Conservation (phyloP, 2,329 filamentous ascomycete species). For the Ascochyta clinopodiicola region DNA sequence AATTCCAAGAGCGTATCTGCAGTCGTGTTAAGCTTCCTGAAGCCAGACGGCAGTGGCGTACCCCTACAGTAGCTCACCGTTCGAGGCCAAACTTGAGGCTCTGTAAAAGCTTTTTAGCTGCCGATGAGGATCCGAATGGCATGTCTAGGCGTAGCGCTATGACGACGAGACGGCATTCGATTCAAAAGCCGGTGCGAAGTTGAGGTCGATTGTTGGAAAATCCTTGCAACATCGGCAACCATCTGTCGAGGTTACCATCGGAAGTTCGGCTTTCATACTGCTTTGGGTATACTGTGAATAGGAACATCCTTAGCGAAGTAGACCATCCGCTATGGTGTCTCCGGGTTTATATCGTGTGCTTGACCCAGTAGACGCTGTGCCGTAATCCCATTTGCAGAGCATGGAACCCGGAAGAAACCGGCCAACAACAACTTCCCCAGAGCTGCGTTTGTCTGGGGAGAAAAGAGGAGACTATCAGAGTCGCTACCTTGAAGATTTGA, state of each 20-base stretch:
- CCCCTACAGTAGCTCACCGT: constrained; percentile 7
- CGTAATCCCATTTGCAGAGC: neutral
- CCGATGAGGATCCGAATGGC: constrained; percentile 12
- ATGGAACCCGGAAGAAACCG: constrained; percentile 12
- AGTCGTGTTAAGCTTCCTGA: constrained; percentile 12
- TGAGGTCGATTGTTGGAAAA: constrained; percentile 5
- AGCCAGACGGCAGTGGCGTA: constrained; percentile 20
- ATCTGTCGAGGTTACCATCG: constrained; percentile 8
- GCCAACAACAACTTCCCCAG: constrained; percentile 9
- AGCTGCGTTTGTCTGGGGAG: constrained; percentile 3
- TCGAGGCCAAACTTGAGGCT: constrained; percentile 6
- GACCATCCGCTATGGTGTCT: constrained; percentile 7
- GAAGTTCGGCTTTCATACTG: constrained; percentile 13
- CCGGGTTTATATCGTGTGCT: constrained; percentile 9
- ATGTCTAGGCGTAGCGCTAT: constrained; percentile 10
- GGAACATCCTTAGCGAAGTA: constrained; percentile 13
- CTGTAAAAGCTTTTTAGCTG: constrained; percentile 17
- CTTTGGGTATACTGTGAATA: constrained; percentile 7
- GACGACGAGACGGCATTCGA: constrained; percentile 12
- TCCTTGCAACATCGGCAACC: constrained; percentile 11
- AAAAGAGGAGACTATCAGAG: neutral
- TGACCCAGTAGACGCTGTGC: constrained; percentile 6
- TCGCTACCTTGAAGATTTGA: too few relatives aligned
- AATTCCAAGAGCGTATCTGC: neutral
- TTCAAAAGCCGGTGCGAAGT: constrained; percentile 14